Evolutionary conservation across 1,284 basidiomycete genomes (phyloP), one percentile per base, ranked within the genome.

Genomic region (Cryptococcus neoformans): DNA sequence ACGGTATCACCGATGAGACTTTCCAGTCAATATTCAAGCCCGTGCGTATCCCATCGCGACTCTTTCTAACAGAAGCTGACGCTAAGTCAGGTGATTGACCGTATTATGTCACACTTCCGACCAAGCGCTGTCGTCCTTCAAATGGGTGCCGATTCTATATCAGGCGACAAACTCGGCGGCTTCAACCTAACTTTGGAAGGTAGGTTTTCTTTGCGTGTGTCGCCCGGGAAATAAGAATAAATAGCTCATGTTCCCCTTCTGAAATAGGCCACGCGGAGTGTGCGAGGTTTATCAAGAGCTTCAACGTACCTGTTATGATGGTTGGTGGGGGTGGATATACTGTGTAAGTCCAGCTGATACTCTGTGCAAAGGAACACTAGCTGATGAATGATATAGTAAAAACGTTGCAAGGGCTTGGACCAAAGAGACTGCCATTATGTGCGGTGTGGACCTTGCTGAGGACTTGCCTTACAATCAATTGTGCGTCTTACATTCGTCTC

Each of bases 281-380:
- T 68, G 91, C 95, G 9, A 84, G 88, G 56, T 96, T 90, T 74
- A 81, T 99, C 52, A 85, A 90, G 58, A 83, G 85, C 54, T 88
- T 90, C 73, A 87, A 89, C 66, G 81, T 98, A 12, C 96, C 95
- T 0, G 82, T 96, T 47, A 89, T 99, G 67, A 82, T 96, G 48
- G 82, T 99, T 3, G 96, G 95, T 40, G 95, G 95, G 2, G 96
- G 95, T 9, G 95, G 95, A 1, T 99, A 99, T 75, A 99, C 95
- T 0, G 76, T 73, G 74, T 75, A 53, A 65, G 71, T 67, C 2
- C 1, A 28, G 28, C 28, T 28, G 28, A 28, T 28, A 28, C 4
- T 12, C 17, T n/a, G 37, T 28, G 16, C 9, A n/a, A 10, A 49
- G 17, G 4, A 6, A 17, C 35, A 4, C 3, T 28, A 28, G 28